phyloP scores from a whole-genome alignment of 2,329 filamentous ascomycete species.

The Endoconidiophora polonica region DNA sequence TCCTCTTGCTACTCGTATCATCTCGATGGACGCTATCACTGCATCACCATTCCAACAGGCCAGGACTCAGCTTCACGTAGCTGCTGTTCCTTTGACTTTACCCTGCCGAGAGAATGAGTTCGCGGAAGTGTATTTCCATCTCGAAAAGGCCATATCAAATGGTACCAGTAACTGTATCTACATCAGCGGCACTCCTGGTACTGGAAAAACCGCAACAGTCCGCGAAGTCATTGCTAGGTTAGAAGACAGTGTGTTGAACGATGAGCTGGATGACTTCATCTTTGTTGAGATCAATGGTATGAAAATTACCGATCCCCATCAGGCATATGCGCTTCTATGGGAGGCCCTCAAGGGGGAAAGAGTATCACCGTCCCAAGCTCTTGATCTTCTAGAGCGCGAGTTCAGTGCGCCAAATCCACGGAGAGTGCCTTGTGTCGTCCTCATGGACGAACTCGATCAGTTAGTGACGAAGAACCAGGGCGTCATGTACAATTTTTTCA shows the following conservation, averaged over 20 bases:
- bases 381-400: constrained; percentile 80
- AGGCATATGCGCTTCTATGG: constrained; percentile 90
- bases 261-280: constrained; percentile 95
- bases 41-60: constrained; percentile 85
- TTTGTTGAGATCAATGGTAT: constrained; percentile 99
- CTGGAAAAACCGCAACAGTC: constrained; percentile 93
- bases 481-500: constrained; percentile 99
- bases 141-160: constrained; percentile 85
- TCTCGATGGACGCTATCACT: constrained; percentile 58
- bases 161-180: constrained; percentile 94
- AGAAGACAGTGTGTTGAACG: constrained; percentile 69
- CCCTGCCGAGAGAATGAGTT: constrained; percentile 91
- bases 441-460: constrained; percentile 98
- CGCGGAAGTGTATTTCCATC: constrained; percentile 75
- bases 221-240: constrained; percentile 83
- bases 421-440: constrained; percentile 81
- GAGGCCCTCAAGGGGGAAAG: constrained; percentile 87
- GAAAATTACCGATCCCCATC: constrained; percentile 97
- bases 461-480: constrained; percentile 95
- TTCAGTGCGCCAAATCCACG: constrained; percentile 84
- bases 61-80: constrained; percentile 77
- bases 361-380: constrained; percentile 77
- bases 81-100: constrained; percentile 73
- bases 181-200: constrained; percentile 96
- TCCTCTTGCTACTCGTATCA: constrained; percentile 71